Percentiles rank a stretch among this genome's conserved stretches.
phyloP scores from a whole-genome alignment of 352 stramenopile species.

The Globisporangium acanthophoron region DNA sequence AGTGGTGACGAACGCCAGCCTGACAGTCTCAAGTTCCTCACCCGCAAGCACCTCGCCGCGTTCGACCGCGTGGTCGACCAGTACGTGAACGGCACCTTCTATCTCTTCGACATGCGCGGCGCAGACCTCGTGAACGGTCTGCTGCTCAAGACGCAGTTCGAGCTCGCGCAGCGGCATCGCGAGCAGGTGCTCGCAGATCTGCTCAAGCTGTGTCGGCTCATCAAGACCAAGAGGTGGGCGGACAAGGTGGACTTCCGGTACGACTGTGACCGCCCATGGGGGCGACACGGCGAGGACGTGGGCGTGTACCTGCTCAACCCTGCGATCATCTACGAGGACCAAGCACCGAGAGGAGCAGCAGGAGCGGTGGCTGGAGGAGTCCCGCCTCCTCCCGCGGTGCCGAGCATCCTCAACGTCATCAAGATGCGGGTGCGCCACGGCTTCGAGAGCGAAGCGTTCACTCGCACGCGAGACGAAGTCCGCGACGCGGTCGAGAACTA shows the following conservation, averaged over 20 bases:
- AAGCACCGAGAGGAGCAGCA: constrained; percentile 14
- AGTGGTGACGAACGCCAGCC: background rate
- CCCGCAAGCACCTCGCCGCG: constrained; percentile 28
- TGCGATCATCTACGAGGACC: constrained; percentile 40
- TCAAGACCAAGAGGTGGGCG: constrained; percentile 59
- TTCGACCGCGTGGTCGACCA: constrained; percentile 50
- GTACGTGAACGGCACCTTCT: constrained; percentile 75
- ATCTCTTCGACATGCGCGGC: constrained; percentile 39
- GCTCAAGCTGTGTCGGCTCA: constrained; percentile 40
- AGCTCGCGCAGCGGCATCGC: constrained; percentile 43
- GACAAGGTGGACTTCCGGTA: constrained; percentile 75
- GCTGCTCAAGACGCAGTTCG: constrained; percentile 47
- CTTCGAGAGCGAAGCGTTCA: constrained; percentile 60
- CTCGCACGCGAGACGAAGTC: constrained; percentile 32
- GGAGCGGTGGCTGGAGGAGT: constrained; percentile 13
- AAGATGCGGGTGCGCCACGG: constrained; percentile 56
- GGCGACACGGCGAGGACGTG: constrained; percentile 36
- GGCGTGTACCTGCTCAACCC: constrained; percentile 48
- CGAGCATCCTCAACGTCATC: constrained; percentile 58
- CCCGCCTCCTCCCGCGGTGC: constrained; percentile 17
- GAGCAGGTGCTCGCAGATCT: constrained; percentile 47
- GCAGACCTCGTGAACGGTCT: constrained; percentile 54
- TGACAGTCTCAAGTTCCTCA: constrained; percentile 39
- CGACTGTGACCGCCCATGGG: constrained; percentile 65
- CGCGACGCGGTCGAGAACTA: constrained; percentile 52